These are phyloP conservation scores for Cenchrus americanus DNA, from an alignment of 176 grass and related monocot genomes.

Conservation along the genomic window DNA sequence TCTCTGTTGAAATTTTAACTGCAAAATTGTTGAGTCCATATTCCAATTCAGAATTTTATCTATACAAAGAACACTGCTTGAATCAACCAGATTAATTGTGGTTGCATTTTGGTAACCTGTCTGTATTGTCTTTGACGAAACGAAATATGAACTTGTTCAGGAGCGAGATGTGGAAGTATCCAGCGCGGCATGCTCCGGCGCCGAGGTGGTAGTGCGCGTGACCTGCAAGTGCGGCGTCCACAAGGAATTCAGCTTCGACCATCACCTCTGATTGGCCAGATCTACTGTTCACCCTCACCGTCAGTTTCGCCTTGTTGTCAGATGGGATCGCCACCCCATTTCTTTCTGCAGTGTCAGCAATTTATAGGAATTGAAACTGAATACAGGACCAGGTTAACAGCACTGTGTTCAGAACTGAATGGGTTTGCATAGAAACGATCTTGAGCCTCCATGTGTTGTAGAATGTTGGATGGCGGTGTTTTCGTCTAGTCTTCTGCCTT, in stretches of 20 bases:
- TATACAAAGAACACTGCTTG: neutral
- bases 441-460: too few species aligned
- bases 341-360: neutral
- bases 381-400: neutral
- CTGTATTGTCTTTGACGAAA: neutral
- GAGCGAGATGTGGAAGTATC: conserved; percentile 38
- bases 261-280: conserved; percentile 11
- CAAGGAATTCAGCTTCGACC: conserved; percentile 39
- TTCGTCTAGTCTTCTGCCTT: too few species aligned
- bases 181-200: conserved; percentile 1
- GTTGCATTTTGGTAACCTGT: conserved; percentile 2
- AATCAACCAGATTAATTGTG: neutral
- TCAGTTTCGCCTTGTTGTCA: neutral
- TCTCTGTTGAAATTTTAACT: neutral
- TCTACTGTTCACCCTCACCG: neutral
- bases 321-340: conserved; percentile 14
- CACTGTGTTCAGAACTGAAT: neutral
- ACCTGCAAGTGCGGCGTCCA: conserved; percentile 41
- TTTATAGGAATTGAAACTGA: neutral
- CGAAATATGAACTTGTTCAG: conserved; percentile 22
- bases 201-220: conserved; percentile 29
- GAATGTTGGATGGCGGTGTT: too few species aligned
- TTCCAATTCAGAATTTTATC: neutral
- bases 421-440: too few species aligned
- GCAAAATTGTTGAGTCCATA: neutral